A percentile compares a stretch with the other conserved stretches of the same genome.
phyloP scores from a whole-genome alignment of 2,329 filamentous ascomycete species.

The Colletotrichum siamense region DNA sequence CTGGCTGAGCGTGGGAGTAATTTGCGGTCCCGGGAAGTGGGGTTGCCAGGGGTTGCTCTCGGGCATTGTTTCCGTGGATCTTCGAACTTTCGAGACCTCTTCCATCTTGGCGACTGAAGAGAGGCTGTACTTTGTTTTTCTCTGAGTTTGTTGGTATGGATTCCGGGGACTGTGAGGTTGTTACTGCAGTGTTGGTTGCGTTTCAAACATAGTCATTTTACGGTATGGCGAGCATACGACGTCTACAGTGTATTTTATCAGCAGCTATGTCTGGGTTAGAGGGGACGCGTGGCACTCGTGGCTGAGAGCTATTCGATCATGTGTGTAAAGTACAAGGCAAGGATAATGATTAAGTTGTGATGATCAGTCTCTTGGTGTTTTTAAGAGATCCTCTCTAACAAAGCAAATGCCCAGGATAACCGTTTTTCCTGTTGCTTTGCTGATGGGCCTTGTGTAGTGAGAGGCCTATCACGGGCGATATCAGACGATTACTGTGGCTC shows the following conservation, averaged over 20 bases:
- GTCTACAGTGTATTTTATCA: neutral
- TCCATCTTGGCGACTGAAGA: neutral
- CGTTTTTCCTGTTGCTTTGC: neutral
- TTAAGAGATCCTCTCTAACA: neutral
- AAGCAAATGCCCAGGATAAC: neutral
- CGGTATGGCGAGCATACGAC: neutral
- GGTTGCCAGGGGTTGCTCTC: neutral
- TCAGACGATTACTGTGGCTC: neutral
- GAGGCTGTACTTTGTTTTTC: neutral
- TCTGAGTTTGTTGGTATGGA: neutral
- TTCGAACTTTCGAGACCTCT: neutral
- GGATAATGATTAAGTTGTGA: neutral
- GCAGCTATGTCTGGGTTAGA: rapidly evolving
- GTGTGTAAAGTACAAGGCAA: neutral
- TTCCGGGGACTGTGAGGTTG: neutral
- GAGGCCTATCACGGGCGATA: neutral
- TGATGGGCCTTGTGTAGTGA: neutral
- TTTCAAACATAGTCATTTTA: neutral
- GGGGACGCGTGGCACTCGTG: neutral
- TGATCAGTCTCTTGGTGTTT: neutral
- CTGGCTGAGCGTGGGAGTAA: neutral
- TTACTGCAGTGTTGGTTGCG: neutral
- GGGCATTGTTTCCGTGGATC: neutral
- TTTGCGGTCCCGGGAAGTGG: neutral
- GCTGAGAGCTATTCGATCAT: neutral